Percentiles rank a stretch among this genome's conserved stretches.
phyloP scores from a whole-genome alignment of 257 asterid genomes.

The Capsicum pubescens region DNA sequence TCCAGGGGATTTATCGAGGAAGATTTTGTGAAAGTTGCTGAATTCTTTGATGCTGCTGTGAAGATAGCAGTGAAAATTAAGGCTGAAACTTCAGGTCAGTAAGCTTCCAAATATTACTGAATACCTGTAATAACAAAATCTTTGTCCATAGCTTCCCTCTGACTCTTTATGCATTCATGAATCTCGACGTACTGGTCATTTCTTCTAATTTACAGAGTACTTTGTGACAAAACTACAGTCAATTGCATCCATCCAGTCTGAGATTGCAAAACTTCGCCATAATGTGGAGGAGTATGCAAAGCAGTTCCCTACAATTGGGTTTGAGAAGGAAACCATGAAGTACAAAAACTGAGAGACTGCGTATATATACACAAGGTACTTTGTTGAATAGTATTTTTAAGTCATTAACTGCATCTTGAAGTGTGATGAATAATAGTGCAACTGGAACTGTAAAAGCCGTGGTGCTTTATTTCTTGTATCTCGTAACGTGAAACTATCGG shows the following conservation, averaged over 20 bases:
- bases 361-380: neutral
- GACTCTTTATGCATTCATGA: neutral
- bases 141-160: neutral
- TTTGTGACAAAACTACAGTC: slow-evolving; percentile 77
- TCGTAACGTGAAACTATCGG: neutral
- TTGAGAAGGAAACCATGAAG: slow-evolving; percentile 83
- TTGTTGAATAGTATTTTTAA: neutral
- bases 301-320: slow-evolving; percentile 85
- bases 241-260: slow-evolving; percentile 56
- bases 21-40: slow-evolving; percentile 86
- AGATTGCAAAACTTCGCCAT: slow-evolving; percentile 59
- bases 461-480: neutral
- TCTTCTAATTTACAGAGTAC: slow-evolving; percentile 31
- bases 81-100: slow-evolving; percentile 71
- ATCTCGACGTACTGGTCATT: neutral
- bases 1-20: slow-evolving; percentile 85
- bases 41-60: slow-evolving; percentile 84
- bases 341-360: slow-evolving; percentile 57
- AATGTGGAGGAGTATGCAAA: slow-evolving; percentile 84
- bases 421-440: neutral
- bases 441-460: neutral
- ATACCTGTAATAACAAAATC: neutral
- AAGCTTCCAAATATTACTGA: neutral
- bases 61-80: slow-evolving; percentile 78
- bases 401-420: neutral